Evolutionary conservation across 257 asterid genomes (phyloP).

Genomic region (Solanum gracilifrons): DNA sequence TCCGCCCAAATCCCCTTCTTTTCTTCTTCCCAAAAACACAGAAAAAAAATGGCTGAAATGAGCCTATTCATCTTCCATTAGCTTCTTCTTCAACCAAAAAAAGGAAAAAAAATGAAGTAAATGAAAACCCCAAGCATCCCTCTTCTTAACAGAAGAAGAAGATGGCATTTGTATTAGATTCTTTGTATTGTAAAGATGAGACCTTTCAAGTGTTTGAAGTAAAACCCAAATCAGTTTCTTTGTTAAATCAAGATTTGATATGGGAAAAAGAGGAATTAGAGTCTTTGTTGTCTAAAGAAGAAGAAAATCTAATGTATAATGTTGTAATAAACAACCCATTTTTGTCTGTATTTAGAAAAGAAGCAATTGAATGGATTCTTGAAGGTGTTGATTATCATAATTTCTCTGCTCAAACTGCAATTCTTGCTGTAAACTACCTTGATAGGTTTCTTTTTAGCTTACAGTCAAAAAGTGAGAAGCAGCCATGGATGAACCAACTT

Average conservation of each 20-base stretch:
- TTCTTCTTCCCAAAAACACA: not conserved
- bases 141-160: constrained; percentile 28
- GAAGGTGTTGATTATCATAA: constrained; percentile 32
- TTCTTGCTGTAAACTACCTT: constrained; percentile 61
- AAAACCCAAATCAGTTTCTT: not conserved
- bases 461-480: constrained; percentile 28
- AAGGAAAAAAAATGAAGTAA: constrained; percentile 6
- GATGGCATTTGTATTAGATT: constrained; percentile 19
- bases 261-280: constrained; percentile 41
- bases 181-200: constrained; percentile 43
- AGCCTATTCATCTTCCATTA: constrained; percentile 18
- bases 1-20: not conserved
- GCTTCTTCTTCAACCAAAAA: constrained; percentile 4
- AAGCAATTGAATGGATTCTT: constrained; percentile 58
- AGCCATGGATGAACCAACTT: constrained; percentile 70
- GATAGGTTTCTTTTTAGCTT: constrained; percentile 40
- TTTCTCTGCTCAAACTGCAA: constrained; percentile 57
- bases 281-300: constrained; percentile 45
- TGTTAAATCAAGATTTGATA: constrained; percentile 5
- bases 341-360: constrained; percentile 25
- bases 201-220: not conserved
- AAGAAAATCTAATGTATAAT: constrained; percentile 19
- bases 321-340: constrained; percentile 14
- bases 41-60: not conserved
- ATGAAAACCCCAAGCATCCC: not conserved